phyloP scores from a whole-genome alignment of 352 stramenopile genomes.

The Globisporangium mamillatum region DNA sequence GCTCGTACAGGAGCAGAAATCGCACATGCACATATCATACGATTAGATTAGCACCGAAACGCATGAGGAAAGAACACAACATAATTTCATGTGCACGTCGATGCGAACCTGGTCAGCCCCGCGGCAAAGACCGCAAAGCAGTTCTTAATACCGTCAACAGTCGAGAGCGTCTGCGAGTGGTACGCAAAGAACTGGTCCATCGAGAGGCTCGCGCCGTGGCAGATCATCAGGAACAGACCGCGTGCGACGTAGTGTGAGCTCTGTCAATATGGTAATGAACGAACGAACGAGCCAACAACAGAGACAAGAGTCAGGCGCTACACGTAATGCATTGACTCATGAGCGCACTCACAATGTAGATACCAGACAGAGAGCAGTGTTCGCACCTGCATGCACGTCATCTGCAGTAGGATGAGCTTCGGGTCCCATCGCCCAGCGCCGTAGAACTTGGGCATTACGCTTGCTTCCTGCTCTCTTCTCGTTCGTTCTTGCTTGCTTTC shows the following conservation, averaged over 20 bases:
- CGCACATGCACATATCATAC: background rate
- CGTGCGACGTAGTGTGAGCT: slow-evolving; percentile 79
- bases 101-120: slow-evolving; percentile 41
- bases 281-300: background rate
- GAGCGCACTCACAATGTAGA: background rate
- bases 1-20: slow-evolving; percentile 8
- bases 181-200: slow-evolving; percentile 87
- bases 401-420: slow-evolving; percentile 88
- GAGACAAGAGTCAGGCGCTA: background rate
- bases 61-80: background rate
- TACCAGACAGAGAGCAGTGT: background rate
- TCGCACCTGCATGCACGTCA: slow-evolving; percentile 82
- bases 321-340: background rate
- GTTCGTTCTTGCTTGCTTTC: background rate
- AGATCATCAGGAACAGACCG: slow-evolving; percentile 71
- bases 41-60: background rate
- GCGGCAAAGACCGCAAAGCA: slow-evolving; percentile 65
- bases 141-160: slow-evolving; percentile 79
- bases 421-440: slow-evolving; percentile 73
- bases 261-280: slow-evolving; percentile 23
- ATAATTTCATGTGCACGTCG: too few relatives aligned
- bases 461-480: background rate
- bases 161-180: slow-evolving; percentile 72
- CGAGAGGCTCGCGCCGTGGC: slow-evolving; percentile 61
- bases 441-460: slow-evolving; percentile 82